These are phyloP conservation scores for Cucurbita moschata DNA, from an alignment of 306 rosid genomes.

Conservation along the genomic window DNA sequence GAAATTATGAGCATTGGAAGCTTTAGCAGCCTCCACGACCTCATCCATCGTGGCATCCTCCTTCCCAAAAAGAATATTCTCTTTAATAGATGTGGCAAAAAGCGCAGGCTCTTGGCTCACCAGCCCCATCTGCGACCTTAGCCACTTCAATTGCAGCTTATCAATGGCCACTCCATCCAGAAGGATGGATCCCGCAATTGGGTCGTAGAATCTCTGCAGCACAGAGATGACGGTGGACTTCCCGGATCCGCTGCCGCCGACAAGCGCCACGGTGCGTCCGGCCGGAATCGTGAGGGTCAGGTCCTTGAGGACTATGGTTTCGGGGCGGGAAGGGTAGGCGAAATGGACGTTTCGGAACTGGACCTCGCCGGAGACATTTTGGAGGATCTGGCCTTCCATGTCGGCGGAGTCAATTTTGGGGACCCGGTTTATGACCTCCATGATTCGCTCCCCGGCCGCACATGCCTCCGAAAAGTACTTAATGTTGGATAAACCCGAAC, in stretches of 20 bases:
- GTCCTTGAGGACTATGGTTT: constrained; percentile 36
- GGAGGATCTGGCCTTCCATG: constrained; percentile 43
- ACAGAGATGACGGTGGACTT: constrained; percentile 69
- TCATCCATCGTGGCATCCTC: constrained; percentile 57
- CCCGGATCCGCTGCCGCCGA: constrained; percentile 85
- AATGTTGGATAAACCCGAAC: constrained; percentile 66
- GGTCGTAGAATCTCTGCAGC: constrained; percentile 84
- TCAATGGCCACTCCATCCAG: constrained; percentile 55
- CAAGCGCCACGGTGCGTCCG: constrained; percentile 63
- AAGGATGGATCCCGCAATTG: constrained; percentile 44
- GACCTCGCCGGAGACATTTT: constrained; percentile 40
- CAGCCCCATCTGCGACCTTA: constrained; percentile 80
- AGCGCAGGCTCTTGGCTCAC: constrained; percentile 93
- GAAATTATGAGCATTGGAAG: constrained; percentile 76
- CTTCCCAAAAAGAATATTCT: constrained; percentile 75
- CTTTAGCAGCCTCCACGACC: constrained; percentile 52
- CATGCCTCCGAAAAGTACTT: constrained; percentile 73
- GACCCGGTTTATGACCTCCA: constrained; percentile 60
- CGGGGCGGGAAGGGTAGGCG: constrained; percentile 81
- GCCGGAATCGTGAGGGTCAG: constrained; percentile 53
- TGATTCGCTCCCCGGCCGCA: constrained; percentile 53
- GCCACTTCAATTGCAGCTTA: constrained; percentile 60
- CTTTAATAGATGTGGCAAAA: constrained; percentile 64
- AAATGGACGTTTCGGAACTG: constrained; percentile 47
- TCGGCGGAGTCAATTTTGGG: constrained; percentile 75